phyloP scores from a whole-genome alignment of 2,329 filamentous ascomycete species.

The Fusarium sp. region DNA sequence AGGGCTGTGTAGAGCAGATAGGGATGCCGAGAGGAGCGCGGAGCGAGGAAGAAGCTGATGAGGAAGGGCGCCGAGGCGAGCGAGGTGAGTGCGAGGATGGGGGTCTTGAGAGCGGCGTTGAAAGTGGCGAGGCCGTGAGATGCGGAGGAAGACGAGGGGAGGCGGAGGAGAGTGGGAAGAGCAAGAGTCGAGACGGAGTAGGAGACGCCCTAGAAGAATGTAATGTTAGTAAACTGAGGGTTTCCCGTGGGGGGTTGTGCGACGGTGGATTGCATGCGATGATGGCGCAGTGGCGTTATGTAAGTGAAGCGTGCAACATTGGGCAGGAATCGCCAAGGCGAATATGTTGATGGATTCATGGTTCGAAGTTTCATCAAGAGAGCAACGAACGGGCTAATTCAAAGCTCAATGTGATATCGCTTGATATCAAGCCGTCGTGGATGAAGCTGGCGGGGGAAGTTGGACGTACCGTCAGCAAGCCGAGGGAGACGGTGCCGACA shows the following conservation, averaged over 20 bases:
- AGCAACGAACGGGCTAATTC: neutral
- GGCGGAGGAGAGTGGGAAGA: slow-evolving; percentile 84
- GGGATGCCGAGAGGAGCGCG: slow-evolving; percentile 83
- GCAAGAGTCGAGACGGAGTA: slow-evolving; percentile 86
- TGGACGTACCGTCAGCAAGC: slow-evolving; percentile 84
- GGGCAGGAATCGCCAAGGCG: neutral
- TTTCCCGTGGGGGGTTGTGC: neutral
- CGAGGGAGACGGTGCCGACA: slow-evolving; percentile 90
- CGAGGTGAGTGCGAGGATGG: slow-evolving; percentile 77
- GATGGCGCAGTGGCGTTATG: slow-evolving; percentile 11
- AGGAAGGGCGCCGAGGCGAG: slow-evolving; percentile 81
- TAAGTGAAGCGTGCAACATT: neutral
- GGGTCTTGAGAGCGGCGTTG: slow-evolving; percentile 73
- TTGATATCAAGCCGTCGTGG: slow-evolving; percentile 27
- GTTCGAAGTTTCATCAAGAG: neutral
- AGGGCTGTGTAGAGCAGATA: slow-evolving; percentile 91
- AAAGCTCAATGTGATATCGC: slow-evolving; percentile 11
- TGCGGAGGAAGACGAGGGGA: slow-evolving; percentile 82
- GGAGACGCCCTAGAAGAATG: slow-evolving; percentile 80
- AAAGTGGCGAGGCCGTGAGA: slow-evolving; percentile 80
- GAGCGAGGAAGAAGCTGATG: slow-evolving; percentile 84
- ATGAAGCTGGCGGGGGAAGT: neutral
- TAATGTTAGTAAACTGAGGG: slow-evolving; percentile 32
- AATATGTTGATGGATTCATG: neutral
- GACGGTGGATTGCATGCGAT: slow-evolving; percentile 4